These are phyloP conservation scores for Fomitopsis betulina DNA, from an alignment of 1,284 basidiomycete species.

Conservation along the genomic window DNA sequence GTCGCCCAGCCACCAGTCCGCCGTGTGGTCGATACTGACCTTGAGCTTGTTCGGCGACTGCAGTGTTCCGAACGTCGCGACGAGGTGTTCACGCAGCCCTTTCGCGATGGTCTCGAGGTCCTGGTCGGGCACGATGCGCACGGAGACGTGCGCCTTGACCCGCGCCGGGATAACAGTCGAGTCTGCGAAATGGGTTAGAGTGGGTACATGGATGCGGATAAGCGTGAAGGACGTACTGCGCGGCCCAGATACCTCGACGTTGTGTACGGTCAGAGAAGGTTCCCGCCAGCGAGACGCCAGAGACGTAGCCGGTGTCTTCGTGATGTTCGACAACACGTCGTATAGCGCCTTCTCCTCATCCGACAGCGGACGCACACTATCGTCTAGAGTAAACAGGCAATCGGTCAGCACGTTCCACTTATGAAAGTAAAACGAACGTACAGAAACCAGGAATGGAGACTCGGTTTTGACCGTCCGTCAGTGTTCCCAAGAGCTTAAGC, in stretches of 20 bases:
- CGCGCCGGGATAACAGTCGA: slow-evolving; percentile 84
- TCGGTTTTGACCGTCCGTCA: slow-evolving; percentile 54
- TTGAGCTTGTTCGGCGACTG: slow-evolving; percentile 70
- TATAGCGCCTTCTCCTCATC: slow-evolving; percentile 67
- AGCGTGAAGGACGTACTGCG: slow-evolving; percentile 45
- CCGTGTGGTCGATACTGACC: slow-evolving; percentile 76
- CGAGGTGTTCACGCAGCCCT: slow-evolving; percentile 58
- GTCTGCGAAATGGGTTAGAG: slow-evolving; percentile 37
- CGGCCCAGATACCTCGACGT: slow-evolving; percentile 68
- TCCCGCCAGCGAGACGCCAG: slow-evolving; percentile 78
- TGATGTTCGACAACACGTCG: slow-evolving; percentile 61
- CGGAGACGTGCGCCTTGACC: slow-evolving; percentile 77
- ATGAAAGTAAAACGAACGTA: slow-evolving; percentile 33
- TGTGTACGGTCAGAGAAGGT: slow-evolving; percentile 71
- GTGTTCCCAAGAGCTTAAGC: slow-evolving; percentile 73
- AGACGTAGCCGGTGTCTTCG: slow-evolving; percentile 60
- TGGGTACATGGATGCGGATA: not conserved
- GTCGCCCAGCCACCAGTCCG: slow-evolving; percentile 95
- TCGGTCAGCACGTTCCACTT: not conserved
- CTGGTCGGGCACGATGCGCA: slow-evolving; percentile 95
- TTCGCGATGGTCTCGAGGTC: slow-evolving; percentile 67
- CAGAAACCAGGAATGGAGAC: slow-evolving; percentile 86
- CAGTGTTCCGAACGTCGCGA: slow-evolving; percentile 55
- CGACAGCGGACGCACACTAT: slow-evolving; percentile 64
- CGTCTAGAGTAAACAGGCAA: slow-evolving; percentile 44